phyloP scores from a whole-genome alignment of 2,329 filamentous ascomycete species.

The Botryotinia convoluta region DNA sequence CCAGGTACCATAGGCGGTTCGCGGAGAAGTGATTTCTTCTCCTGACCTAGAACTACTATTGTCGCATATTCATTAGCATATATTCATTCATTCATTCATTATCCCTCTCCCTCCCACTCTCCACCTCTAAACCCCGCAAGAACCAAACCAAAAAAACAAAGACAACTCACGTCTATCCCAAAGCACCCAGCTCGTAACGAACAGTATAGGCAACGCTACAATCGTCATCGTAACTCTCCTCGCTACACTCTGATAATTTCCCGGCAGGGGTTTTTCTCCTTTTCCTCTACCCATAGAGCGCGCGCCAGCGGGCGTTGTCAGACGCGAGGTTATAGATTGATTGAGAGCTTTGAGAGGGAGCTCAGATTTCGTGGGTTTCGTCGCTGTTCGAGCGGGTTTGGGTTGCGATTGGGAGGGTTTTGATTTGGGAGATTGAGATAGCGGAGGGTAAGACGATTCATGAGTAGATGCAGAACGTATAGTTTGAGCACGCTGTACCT shows the following conservation, averaged over 20 bases:
- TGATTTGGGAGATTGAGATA: not conserved
- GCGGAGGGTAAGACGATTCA: not conserved
- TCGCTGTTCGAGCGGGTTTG: not conserved
- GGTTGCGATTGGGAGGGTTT: not conserved
- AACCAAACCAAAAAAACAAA: not conserved
- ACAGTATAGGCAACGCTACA: slow-evolving; percentile 36
- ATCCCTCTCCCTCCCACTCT: too few relatives aligned
- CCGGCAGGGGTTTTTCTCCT: slow-evolving; percentile 25
- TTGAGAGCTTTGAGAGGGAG: slow-evolving; percentile 34
- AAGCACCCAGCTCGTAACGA: slow-evolving; percentile 39
- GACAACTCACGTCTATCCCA: slow-evolving; percentile 36
- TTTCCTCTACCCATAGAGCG: slow-evolving; percentile 17
- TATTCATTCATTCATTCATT: not conserved
- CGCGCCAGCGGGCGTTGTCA: slow-evolving; percentile 33
- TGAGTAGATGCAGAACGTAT: not conserved
- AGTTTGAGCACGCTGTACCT: not conserved
- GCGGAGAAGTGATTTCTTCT: slow-evolving; percentile 11
- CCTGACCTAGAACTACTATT: slow-evolving; percentile 12
- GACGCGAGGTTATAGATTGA: slow-evolving; percentile 34
- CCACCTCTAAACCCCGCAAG: not conserved
- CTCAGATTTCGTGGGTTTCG: slow-evolving; percentile 15
- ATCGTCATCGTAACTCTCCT: slow-evolving; percentile 37
- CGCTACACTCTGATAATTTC: slow-evolving; percentile 34
- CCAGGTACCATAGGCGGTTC: not conserved
- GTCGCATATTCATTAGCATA: not conserved